Base-by-base conservation (phyloP, 768 basidiomycete species). In the Podaxis sp. region DNA sequence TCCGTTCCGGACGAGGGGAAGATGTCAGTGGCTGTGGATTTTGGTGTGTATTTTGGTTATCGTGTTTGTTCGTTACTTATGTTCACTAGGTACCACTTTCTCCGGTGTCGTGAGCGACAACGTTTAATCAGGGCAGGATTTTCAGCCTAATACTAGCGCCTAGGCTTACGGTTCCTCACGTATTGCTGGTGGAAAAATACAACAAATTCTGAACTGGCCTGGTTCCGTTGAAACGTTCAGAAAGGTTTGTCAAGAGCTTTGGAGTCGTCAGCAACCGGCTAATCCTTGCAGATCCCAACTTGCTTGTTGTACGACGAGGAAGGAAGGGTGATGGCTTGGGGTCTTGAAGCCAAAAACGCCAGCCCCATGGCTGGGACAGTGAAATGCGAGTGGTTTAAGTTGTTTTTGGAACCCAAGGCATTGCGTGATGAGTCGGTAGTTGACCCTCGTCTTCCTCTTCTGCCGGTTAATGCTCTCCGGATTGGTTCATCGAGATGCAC, bases 101-200 rank as follows among this genome's bases (percentile, higher is more conserved):
- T 92, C 91, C 25, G 91, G 91, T 62, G 88, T 93, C 61, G 91
- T 91, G 71, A 74, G 90, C 82, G 56, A 4, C 4, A 18, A 54
- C 53, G 10, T 9, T n/a, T 7, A 13, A 25, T 38, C 23, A 42
- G 16, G 32, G 13, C 9, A 14, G 35, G 9, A 14, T 60, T 37
- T 38, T n/a, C 36, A n/a, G 38, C 37, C n/a, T 25, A 50, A 59
- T 64, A 63, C 60, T 56, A 14, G 35, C 44, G n/a, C 9, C 40
- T 44, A 92, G 90, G 90, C 93, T 0, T 95, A 91, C 67, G 92
- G 89, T 5, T 93, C 91, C 6, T 89, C 91, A 10, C 86, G 93
- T 63, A 89, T 93, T 61, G 84, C 89, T 9, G 82, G 81, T 0
- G 93, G 93, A 14, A 80, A 80, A 64, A 82, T 93, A 4, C 93